Base-by-base conservation (phyloP, 2,329 filamentous ascomycete species). In the Hansfordia pulvinata region DNA sequence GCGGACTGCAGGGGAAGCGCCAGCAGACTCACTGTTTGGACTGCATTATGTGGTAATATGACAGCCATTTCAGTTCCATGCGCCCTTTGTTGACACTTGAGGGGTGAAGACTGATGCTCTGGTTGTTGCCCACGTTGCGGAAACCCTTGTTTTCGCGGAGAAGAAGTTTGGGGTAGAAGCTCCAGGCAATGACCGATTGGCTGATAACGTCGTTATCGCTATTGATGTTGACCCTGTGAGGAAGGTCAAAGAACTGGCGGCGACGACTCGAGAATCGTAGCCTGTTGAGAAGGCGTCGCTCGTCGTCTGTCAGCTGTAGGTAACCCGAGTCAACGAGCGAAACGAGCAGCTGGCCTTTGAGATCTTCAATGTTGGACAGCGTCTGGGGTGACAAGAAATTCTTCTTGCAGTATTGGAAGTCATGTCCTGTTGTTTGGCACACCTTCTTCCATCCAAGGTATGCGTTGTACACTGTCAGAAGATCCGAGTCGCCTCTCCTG, bases 31-130 rank as follows among this genome's bases (percentile, higher is more conserved):
- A 66, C 76, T 82, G 56, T 60, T 77, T 85, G 3, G 80, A 79
- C 50, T 94, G 86, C 83, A 96, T 93, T 36, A 96, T 93, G 49
- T 93, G 81, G 55, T 96, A 96, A 50, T 93, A 98, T 1, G 82
- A 90, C 23, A 98, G 58, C 74, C 83, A 96, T 43, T 75, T 77
- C 20, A 85, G 58, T 20, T 74, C 69, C 24, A 62, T 58, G 32
- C 60, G 61, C 6, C 63, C 68, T 45, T 85, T 85, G 50, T 96
- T 96, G 37, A 98, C 82, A 2, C 84, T 93, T 1, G 78, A 81
- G 1, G 85, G 81, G 39, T 93, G 84, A 12, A 98, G 59, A 30
- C 75, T 84, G 39, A 98, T 85, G 23, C 71, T 69, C 50, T 96
- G 88, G 47, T 92, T 94, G 55, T 93, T 96, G 27, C 81, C 75